Evolutionary conservation across 305 asterid species (phyloP).

Genomic region (Rubia tinctorum): DNA sequence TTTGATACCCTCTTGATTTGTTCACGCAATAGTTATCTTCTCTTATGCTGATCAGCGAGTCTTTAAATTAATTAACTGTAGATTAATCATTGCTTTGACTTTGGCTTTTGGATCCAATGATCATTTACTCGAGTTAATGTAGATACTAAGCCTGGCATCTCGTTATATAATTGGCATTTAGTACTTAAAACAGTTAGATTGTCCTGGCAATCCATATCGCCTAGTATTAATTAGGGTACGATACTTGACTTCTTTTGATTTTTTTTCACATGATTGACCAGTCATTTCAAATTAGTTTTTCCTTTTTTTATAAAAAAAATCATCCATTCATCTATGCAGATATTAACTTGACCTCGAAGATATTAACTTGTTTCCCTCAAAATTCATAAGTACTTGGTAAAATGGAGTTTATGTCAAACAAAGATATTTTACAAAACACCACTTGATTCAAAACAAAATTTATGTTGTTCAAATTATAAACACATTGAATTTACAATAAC

Average conservation of each 20-base stretch:
- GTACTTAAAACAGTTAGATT: not conserved
- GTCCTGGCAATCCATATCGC: not conserved
- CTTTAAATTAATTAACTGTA: not conserved
- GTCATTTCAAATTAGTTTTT: not conserved
- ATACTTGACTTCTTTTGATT: not conserved
- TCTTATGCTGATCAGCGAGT: not conserved
- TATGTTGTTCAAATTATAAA: no score
- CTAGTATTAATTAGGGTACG: not conserved
- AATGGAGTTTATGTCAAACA: no score
- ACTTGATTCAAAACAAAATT: no score
- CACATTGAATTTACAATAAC: no score
- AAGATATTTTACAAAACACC: no score
- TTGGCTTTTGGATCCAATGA: not conserved
- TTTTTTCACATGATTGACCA: not conserved
- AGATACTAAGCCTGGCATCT: not conserved
- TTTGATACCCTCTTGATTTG: no score
- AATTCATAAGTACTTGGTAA: no score
- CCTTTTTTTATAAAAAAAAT: no score
- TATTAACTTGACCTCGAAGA: no score
- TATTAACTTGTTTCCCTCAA: no score
- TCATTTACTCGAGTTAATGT: not conserved
- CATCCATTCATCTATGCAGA: no score
- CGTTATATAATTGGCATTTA: not conserved
- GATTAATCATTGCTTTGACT: conserved; percentile 1
- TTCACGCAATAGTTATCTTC: not conserved